phyloP scores from a whole-genome alignment of 306 rosid species.

The Comarum palustre region DNA sequence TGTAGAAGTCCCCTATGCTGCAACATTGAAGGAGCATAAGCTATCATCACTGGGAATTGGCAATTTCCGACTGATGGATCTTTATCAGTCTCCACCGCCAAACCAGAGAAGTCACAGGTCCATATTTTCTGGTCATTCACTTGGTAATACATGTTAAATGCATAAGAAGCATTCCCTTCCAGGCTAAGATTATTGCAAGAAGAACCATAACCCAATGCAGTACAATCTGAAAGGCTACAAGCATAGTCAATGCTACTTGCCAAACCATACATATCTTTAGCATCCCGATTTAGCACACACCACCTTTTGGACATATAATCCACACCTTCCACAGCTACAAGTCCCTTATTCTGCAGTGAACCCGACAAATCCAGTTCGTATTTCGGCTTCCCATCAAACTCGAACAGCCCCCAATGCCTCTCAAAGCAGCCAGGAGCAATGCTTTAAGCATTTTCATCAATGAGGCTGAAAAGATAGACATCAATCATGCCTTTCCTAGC shows the following conservation, averaged over 20 bases:
- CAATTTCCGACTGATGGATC: slow-evolving; percentile 73
- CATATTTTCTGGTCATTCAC: slow-evolving; percentile 51
- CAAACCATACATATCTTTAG: slow-evolving; percentile 29
- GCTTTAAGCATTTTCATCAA: slow-evolving; percentile 69
- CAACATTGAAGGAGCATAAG: slow-evolving; percentile 38
- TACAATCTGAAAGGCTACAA: slow-evolving; percentile 80
- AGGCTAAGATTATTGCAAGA: slow-evolving; percentile 65
- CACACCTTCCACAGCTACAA: slow-evolving; percentile 65
- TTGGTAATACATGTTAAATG: slow-evolving; percentile 88
- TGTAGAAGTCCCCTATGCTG: slow-evolving; percentile 18
- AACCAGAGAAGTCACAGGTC: slow-evolving; percentile 69
- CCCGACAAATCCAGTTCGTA: slow-evolving; percentile 68
- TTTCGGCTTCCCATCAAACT: slow-evolving; percentile 91
- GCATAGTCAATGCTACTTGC: slow-evolving; percentile 62
- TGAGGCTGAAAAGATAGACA: slow-evolving; percentile 61
- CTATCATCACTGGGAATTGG: slow-evolving; percentile 62
- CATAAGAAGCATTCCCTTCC: slow-evolving; percentile 84
- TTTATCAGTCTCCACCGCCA: slow-evolving; percentile 49
- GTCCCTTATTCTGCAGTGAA: slow-evolving; percentile 30
- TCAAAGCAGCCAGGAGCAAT: slow-evolving; percentile 76
- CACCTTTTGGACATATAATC: slow-evolving; percentile 53
- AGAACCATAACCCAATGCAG: slow-evolving; percentile 81
- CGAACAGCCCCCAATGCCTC: slow-evolving; percentile 91
- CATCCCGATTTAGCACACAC: slow-evolving; percentile 60
- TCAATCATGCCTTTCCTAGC: slow-evolving; percentile 52